These are phyloP conservation scores for Myxozyma neotropica DNA, from an alignment of 805 yeast genomes.

Conservation along the genomic window DNA sequence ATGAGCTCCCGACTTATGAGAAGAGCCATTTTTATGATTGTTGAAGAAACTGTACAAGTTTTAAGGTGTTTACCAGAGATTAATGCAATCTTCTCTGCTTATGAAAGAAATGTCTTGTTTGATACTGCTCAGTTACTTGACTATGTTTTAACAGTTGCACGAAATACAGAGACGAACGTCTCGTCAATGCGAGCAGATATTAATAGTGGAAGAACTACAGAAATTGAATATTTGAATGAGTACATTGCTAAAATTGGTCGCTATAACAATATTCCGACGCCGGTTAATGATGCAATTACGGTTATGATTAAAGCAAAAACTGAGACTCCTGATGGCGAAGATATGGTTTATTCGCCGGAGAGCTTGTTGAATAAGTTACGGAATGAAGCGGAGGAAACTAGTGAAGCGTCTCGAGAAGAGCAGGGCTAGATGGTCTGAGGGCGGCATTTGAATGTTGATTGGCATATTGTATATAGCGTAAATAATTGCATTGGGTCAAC, in stretches of 20 bases:
- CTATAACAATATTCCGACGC: conserved; percentile 10
- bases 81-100: conserved; percentile 7
- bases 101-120: conserved; percentile 9
- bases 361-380: background rate
- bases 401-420: background rate
- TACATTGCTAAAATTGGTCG: conserved; percentile 51
- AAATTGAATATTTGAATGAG: conserved; percentile 83
- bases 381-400: background rate
- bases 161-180: conserved; percentile 58
- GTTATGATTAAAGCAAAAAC: background rate
- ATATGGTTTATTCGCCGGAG: background rate
- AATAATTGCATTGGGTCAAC: too few relatives aligned
- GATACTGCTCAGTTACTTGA: conserved; percentile 44
- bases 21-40: background rate
- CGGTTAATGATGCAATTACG: conserved; percentile 16
- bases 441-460: too few relatives aligned
- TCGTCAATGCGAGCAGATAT: conserved; percentile 76
- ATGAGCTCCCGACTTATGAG: conserved; percentile 38
- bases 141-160: conserved; percentile 48
- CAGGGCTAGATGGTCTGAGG: too few relatives aligned
- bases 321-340: background rate
- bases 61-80: conserved; percentile 12
- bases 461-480: too few relatives aligned
- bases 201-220: conserved; percentile 57
- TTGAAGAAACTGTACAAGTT: conserved; percentile 45